These are phyloP conservation scores for Gynochthodes officinalis DNA, from an alignment of 257 asterid species.

Conservation along the genomic window DNA sequence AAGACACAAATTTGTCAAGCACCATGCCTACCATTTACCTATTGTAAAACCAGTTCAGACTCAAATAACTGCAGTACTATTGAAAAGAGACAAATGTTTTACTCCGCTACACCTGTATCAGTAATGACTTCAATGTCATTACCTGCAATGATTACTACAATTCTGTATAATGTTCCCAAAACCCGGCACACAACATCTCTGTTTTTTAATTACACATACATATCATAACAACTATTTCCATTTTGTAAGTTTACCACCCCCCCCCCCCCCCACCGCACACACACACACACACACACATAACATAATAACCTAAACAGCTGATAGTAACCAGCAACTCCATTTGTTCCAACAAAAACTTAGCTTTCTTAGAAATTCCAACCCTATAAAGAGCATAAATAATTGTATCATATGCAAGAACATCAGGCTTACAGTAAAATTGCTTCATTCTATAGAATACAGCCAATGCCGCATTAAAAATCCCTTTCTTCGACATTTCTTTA, in stretches of 20 bases:
- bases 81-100: no score
- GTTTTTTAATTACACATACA: no score
- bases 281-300: no score
- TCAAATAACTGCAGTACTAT: background rate
- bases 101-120: no score
- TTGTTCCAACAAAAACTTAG: constrained; percentile 66
- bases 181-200: no score
- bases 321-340: constrained; percentile 93
- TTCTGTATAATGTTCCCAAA: background rate
- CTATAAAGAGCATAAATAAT: constrained; percentile 70
- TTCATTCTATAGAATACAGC: constrained; percentile 84
- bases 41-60: background rate
- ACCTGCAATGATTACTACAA: background rate
- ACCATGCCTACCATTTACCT: no score
- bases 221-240: background rate
- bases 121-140: no score
- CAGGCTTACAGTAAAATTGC: constrained; percentile 78
- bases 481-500: constrained; percentile 69
- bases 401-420: constrained; percentile 70
- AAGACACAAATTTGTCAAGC: no score
- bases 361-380: constrained; percentile 78
- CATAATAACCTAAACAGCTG: no score
- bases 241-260: no score
- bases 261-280: no score
- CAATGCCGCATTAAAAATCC: constrained; percentile 73